Conservation (phyloP, 2,329 filamentous ascomycete species). For the Laburnicola sp. region DNA sequence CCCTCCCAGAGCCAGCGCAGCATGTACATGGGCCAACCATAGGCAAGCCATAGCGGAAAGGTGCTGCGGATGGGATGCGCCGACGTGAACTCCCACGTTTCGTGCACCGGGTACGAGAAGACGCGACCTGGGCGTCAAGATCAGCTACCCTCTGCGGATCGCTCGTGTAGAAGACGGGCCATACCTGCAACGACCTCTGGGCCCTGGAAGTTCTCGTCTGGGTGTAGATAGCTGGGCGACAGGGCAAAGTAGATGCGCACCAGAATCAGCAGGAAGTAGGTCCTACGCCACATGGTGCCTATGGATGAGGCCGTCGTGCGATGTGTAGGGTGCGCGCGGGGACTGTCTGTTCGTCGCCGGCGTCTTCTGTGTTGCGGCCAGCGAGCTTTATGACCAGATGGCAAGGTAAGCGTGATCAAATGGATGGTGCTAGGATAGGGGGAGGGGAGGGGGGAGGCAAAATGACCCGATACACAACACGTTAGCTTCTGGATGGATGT, state of each 20-base stretch:
- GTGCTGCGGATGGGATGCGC: constrained; percentile 88
- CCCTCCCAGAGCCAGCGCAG: constrained; percentile 92
- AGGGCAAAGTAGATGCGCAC: constrained; percentile 92
- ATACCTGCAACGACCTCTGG: constrained; percentile 94
- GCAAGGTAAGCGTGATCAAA: constrained; percentile 26
- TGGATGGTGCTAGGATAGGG: no score
- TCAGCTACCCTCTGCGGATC: constrained; percentile 15
- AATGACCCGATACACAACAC: constrained; percentile 12
- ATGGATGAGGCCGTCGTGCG: constrained; percentile 21
- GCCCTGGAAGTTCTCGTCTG: constrained; percentile 98
- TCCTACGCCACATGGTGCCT: constrained; percentile 81
- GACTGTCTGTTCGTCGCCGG: constrained; percentile 33
- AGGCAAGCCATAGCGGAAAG: constrained; percentile 94
- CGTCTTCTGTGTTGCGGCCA: constrained; percentile 16
- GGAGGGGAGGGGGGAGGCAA: constrained; percentile 19
- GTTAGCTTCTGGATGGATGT: constrained; percentile 14
- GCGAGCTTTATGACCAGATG: constrained; percentile 27
- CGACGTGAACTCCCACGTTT: constrained; percentile 95
- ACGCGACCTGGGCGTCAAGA: constrained; percentile 69
- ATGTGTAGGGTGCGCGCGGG: constrained; percentile 24
- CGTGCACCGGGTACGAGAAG: constrained; percentile 85
- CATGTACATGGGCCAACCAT: constrained; percentile 90
- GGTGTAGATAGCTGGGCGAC: constrained; percentile 94
- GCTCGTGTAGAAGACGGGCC: constrained; percentile 8
- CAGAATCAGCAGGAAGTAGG: constrained; percentile 80